Evolutionary conservation across 768 basidiomycete genomes (phyloP).

Genomic region (Mycena epipterygia): DNA sequence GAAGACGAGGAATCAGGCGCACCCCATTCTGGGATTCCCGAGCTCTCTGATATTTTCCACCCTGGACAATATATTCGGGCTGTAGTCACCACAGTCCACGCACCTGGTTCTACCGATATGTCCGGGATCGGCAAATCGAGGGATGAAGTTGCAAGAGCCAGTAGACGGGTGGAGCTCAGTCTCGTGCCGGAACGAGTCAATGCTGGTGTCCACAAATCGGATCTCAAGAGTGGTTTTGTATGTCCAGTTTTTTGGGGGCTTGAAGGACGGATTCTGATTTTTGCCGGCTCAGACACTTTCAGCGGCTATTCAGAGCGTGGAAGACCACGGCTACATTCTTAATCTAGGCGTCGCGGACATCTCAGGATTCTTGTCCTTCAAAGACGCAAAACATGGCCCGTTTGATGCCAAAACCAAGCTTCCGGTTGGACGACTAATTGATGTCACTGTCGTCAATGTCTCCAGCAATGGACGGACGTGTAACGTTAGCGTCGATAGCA

Average conservation of each 20-base stretch:
- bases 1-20: slow-evolving; percentile 62
- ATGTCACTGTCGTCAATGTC: slow-evolving; percentile 74
- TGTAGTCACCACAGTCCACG: slow-evolving; percentile 77
- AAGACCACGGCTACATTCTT: slow-evolving; percentile 95
- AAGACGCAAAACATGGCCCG: slow-evolving; percentile 65
- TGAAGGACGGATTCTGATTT: slow-evolving; percentile 6
- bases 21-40: slow-evolving; percentile 63
- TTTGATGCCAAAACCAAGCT: slow-evolving; percentile 52
- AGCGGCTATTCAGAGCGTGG: slow-evolving; percentile 84
- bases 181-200: slow-evolving; percentile 90
- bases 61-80: slow-evolving; percentile 91
- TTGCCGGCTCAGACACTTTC: slow-evolving; percentile 70
- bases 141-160: slow-evolving; percentile 76
- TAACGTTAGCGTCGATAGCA: slow-evolving; percentile 70
- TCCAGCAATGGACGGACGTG: slow-evolving; percentile 86
- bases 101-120: slow-evolving; percentile 73
- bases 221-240: slow-evolving; percentile 83
- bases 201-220: slow-evolving; percentile 80
- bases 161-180: slow-evolving; percentile 87
- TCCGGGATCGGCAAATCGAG: slow-evolving; percentile 71
- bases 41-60: slow-evolving; percentile 80
- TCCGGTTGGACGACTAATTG: slow-evolving; percentile 75
- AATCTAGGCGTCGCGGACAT: slow-evolving; percentile 86
- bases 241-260: slow-evolving; percentile 51
- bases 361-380: slow-evolving; percentile 88